Percentiles rank a stretch among this genome's conserved stretches.
phyloP scores from a whole-genome alignment of 495 filamentous ascomycete species.

The Trypethelium eluteriae region DNA sequence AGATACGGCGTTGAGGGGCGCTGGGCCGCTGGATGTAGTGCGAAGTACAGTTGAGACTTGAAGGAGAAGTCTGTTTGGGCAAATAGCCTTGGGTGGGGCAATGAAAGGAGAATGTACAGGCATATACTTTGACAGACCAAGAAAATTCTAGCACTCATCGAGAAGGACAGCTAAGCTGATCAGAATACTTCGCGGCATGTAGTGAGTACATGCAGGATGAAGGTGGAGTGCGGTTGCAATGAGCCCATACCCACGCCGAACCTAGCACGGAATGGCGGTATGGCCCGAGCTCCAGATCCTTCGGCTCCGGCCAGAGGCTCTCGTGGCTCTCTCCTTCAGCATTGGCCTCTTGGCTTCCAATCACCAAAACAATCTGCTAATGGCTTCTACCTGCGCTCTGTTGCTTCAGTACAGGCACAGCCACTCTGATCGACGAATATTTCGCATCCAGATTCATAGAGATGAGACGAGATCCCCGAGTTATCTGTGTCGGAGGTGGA shows the following conservation, averaged over 20 bases:
- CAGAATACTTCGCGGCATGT: background rate
- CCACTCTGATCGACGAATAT: too few relatives aligned
- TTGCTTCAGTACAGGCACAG: too few relatives aligned
- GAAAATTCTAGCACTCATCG: background rate
- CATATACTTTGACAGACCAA: background rate
- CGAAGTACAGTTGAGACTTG: background rate
- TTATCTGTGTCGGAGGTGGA: too few relatives aligned
- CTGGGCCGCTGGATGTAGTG: background rate
- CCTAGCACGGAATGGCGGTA: too few relatives aligned
- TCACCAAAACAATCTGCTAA: too few relatives aligned
- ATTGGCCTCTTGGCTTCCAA: too few relatives aligned
- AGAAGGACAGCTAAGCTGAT: background rate
- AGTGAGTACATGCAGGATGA: conserved; percentile 2
- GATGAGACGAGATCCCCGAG: too few relatives aligned
- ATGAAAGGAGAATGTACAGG: background rate
- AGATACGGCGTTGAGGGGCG: background rate
- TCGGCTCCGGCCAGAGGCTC: too few relatives aligned
- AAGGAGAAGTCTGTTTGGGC: background rate
- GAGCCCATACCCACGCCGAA: background rate
- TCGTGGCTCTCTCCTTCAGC: too few relatives aligned
- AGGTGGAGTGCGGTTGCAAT: background rate
- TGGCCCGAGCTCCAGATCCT: too few relatives aligned
- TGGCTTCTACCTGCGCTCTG: too few relatives aligned
- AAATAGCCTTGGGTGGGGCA: background rate
- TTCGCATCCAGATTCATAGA: too few relatives aligned